These are phyloP conservation scores for Excoecaria cochinchinensis DNA, from an alignment of 345 rosid genomes.

Conservation along the genomic window DNA sequence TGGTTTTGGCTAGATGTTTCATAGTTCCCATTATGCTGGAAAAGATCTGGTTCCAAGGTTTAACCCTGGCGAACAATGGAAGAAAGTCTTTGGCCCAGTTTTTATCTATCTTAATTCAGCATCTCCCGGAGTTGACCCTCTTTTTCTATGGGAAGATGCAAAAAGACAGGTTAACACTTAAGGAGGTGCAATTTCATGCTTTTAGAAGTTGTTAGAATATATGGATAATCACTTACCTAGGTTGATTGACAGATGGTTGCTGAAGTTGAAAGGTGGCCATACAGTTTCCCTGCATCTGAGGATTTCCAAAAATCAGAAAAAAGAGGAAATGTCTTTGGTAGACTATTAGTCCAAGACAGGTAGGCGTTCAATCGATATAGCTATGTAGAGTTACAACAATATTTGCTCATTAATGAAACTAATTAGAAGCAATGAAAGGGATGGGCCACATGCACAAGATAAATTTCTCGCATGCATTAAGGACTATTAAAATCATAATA, in stretches of 20 bases:
- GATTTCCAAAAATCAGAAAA: slow-evolving; percentile 68
- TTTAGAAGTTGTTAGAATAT: slow-evolving; percentile 5
- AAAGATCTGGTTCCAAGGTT: slow-evolving; percentile 69
- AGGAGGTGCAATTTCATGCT: slow-evolving; percentile 7
- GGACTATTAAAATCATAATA: too few relatives aligned
- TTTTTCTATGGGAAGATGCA: slow-evolving; percentile 91
- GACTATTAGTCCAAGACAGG: slow-evolving; percentile 76
- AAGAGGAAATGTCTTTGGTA: slow-evolving; percentile 73
- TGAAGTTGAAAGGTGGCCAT: slow-evolving; percentile 80
- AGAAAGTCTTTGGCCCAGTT: slow-evolving; percentile 93
- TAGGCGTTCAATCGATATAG: slow-evolving; percentile 10
- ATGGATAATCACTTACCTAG: slow-evolving; percentile 15
- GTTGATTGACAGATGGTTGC: slow-evolving; percentile 16
- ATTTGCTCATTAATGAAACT: neutral
- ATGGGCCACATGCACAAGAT: neutral
- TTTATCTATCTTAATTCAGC: slow-evolving; percentile 76
- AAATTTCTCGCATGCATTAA: neutral
- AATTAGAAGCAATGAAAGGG: neutral
- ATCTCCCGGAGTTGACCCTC: slow-evolving; percentile 56
- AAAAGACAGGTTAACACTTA: slow-evolving; percentile 55
- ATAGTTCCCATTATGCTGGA: slow-evolving; percentile 84
- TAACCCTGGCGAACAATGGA: slow-evolving; percentile 72
- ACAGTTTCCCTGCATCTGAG: slow-evolving; percentile 86
- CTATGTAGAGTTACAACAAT: neutral
- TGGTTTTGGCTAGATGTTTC: slow-evolving; percentile 43